Percentiles rank a stretch among this genome's conserved stretches.
phyloP scores from a whole-genome alignment of 2,329 filamentous ascomycete species.

The Zasmidium angulare region DNA sequence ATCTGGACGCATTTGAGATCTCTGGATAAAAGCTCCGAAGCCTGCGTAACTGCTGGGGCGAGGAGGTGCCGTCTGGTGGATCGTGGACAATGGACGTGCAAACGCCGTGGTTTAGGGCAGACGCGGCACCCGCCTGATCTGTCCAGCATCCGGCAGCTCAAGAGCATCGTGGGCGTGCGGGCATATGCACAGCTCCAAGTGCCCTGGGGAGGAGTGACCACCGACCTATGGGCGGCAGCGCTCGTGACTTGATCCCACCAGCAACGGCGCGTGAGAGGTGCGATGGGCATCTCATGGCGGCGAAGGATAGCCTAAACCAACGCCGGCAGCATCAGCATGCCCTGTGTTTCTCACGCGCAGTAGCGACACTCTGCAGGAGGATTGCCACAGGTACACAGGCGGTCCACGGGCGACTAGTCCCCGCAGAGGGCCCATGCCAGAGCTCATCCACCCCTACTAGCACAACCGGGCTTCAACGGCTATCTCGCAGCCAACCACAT shows the following conservation, averaged over 20 bases:
- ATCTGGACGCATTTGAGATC: conserved; percentile 19
- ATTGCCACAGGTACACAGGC: conserved; percentile 29
- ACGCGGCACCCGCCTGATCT: conserved; percentile 14
- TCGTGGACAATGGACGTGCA: conserved; percentile 13
- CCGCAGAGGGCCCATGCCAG: conserved; percentile 31
- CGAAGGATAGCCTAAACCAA: conserved; percentile 14
- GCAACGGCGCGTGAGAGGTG: conserved; percentile 6
- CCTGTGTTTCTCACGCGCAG: conserved; percentile 20
- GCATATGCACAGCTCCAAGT: neutral
- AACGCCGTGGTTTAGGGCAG: conserved; percentile 15
- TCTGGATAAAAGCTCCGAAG: conserved; percentile 19
- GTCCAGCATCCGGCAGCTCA: conserved; percentile 5
- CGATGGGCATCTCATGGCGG: conserved; percentile 12
- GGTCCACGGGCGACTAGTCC: conserved; percentile 28
- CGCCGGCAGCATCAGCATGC: conserved; percentile 12
- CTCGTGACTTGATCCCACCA: conserved; percentile 6
- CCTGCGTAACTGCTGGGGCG: conserved; percentile 3
- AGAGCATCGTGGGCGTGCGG: neutral
- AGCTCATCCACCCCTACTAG: conserved; percentile 25
- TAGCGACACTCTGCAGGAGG: conserved; percentile 24
- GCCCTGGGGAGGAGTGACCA: neutral
- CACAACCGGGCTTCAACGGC: conserved; percentile 29
- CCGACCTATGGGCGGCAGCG: conserved; percentile 1
- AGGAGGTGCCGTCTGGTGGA: conserved; percentile 13
- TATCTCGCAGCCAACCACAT: conserved; percentile 33